Conservation (phyloP, 768 basidiomycete genomes). For the Amanita rimosa region DNA sequence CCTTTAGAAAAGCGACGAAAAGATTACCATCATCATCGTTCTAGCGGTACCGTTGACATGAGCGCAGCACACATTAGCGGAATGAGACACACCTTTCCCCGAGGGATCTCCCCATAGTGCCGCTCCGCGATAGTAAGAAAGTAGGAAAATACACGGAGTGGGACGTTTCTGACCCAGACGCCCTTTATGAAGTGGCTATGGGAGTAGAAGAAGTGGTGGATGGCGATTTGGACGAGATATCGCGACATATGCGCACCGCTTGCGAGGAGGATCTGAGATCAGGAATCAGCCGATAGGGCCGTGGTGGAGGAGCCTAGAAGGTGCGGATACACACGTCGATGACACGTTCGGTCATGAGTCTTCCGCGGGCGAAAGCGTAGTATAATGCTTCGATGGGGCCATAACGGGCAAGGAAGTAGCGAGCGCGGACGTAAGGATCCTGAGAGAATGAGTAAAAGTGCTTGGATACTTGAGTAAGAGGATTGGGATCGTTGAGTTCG, state of each 20-base stretch:
- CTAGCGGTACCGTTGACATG: conserved; percentile 17
- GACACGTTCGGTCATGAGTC: conserved; percentile 49
- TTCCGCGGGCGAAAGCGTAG: conserved; percentile 65
- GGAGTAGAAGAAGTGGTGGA: conserved; percentile 70
- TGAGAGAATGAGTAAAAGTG: conserved; percentile 52
- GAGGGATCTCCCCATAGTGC: conserved; percentile 55
- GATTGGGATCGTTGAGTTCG: conserved; percentile 54
- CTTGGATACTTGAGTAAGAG: conserved; percentile 44
- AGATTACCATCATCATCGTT: conserved; percentile 66
- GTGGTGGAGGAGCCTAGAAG: conserved; percentile 7
- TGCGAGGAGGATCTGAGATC: conserved; percentile 50
- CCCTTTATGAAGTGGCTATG: conserved; percentile 67
- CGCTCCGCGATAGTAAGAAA: conserved; percentile 49
- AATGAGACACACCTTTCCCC: conserved; percentile 33
- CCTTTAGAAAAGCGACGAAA: conserved; percentile 56
- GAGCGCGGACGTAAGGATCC: conserved; percentile 67
- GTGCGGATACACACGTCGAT: conserved; percentile 47
- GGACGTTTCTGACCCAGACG: conserved; percentile 58
- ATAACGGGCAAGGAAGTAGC: conserved; percentile 68
- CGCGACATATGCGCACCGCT: conserved; percentile 73
- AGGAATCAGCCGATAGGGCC: conserved; percentile 11
- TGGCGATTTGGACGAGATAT: conserved; percentile 67
- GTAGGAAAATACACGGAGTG: conserved; percentile 48
- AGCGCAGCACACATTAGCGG: neutral
- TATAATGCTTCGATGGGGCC: conserved; percentile 62